phyloP scores from a whole-genome alignment of 2,329 filamentous ascomycete species.

The Penicillium glabrum region DNA sequence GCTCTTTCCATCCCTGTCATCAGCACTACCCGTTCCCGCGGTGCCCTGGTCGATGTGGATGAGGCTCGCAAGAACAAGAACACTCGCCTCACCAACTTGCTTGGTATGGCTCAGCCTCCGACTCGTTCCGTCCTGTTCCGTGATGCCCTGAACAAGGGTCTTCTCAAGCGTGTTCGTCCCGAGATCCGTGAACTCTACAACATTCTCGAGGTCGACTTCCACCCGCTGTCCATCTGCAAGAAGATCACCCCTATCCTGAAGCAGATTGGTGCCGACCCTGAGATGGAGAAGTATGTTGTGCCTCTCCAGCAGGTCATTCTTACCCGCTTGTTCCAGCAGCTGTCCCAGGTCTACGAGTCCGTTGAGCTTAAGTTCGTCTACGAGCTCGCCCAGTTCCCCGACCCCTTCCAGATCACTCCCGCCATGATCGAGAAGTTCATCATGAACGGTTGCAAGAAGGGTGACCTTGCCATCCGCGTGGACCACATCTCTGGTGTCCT shows the following conservation, averaged over 20 bases:
- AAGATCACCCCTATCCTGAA: conserved; percentile 96
- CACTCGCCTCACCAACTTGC: conserved; percentile 88
- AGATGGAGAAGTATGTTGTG: conserved; percentile 96
- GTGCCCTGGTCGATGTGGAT: conserved; percentile 93
- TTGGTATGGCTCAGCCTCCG: conserved; percentile 88
- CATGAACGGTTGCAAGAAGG: conserved; percentile 99
- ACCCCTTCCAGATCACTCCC: conserved; percentile 88
- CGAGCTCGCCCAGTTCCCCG: conserved; percentile 90
- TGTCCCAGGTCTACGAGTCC: conserved; percentile 98
- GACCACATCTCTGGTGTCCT: conserved; percentile 93
- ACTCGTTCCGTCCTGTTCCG: conserved; percentile 91
- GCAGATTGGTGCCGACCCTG: conserved; percentile 87
- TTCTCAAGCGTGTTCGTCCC: conserved; percentile 86
- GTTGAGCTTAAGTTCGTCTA: conserved; percentile 93
- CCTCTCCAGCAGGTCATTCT: conserved; percentile 98
- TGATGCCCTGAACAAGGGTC: conserved; percentile 90
- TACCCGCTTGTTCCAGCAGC: conserved; percentile 95
- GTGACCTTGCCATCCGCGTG: conserved; percentile 91
- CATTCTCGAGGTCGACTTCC: conserved; percentile 98
- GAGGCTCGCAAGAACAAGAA: conserved; percentile 99
- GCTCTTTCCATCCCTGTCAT: conserved; percentile 98
- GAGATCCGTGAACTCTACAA: conserved; percentile 98
- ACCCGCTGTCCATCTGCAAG: conserved; percentile 96
- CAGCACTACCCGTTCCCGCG: conserved; percentile 93
- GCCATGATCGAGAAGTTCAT: conserved; percentile 99